These are phyloP conservation scores for Ogataea paraovalis DNA, from an alignment of 805 yeast genomes.

Conservation along the genomic window DNA sequence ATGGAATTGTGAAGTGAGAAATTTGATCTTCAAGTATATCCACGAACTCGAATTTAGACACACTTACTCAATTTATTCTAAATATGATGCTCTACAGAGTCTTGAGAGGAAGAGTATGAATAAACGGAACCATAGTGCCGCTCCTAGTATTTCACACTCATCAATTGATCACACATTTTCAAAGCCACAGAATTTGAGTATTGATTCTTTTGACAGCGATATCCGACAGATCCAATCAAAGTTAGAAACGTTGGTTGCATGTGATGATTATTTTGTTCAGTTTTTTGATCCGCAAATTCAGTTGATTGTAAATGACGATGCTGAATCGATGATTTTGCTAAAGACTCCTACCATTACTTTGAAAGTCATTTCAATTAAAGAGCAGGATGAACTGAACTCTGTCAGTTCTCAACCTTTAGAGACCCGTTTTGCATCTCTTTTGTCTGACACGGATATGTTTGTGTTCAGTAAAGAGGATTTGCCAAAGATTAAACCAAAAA, in stretches of 20 bases:
- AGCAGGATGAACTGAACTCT: conserved; percentile 19
- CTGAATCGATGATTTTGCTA: conserved; percentile 60
- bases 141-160: background rate
- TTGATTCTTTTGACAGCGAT: conserved; percentile 46
- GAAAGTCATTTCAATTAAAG: conserved; percentile 62
- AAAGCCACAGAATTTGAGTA: background rate
- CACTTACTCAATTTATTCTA: conserved; percentile 36
- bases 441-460: conserved; percentile 69
- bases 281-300: conserved; percentile 84
- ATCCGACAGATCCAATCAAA: conserved; percentile 38
- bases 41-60: conserved; percentile 43
- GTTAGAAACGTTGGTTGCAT: conserved; percentile 32
- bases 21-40: conserved; percentile 57
- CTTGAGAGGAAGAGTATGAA: conserved; percentile 6
- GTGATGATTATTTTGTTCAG: conserved; percentile 59
- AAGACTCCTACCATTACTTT: conserved; percentile 69
- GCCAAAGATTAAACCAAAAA: conserved; percentile 34
- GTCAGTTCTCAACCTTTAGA: conserved; percentile 41
- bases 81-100: conserved; percentile 27
- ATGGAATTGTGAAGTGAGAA: conserved; percentile 73
- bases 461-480: conserved; percentile 54
- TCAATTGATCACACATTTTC: background rate
- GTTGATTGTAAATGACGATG: conserved; percentile 46
- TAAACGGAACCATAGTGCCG: background rate
- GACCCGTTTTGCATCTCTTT: conserved; percentile 63